Base-by-base conservation (phyloP, 495 filamentous ascomycete genomes). In the Lepidopterella palustris region DNA sequence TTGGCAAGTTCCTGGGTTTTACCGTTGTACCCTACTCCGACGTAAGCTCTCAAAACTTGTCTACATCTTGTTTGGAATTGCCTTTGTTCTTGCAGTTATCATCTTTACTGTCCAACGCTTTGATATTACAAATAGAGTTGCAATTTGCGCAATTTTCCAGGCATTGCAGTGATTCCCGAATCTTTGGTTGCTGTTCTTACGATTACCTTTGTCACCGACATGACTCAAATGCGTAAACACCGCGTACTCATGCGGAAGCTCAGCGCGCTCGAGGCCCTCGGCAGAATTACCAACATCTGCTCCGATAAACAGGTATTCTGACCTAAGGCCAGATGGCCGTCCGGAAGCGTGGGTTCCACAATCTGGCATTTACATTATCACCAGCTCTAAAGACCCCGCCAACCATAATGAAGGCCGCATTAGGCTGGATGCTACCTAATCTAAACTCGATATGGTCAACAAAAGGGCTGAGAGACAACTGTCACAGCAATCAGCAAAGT, bases 221-320 rank as follows among this genome's bases (percentile, higher is more conserved):
- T 87, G 58, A 87, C 84, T 1, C 79, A 81, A 18, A 92, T 93
- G 88, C 78, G 84, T 1, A 84, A 83, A 66, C 78, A 84, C 4
- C 87, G 89, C 58, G 89, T 92, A 8, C 84, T 92, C 47, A 83
- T 91, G 24, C 85, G 89, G n/a, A 83, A 89, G 62, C 76, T 92
- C 23, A 86, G 85, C 53, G 88, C 88, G 8, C 79, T 93, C 0
- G 89, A 93, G 70, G 89, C 89, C 1, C 82, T 93, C 13, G 89
- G 88, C 11, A 88, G 88, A 35, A 86, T 92, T 32, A 91, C 87
- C 55, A 91, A 92, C 65, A 92, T 93, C 63, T 93, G 89, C 71
- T 91, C 88, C 8, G 89, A 93, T 71, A 93, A 93, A 93, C 89
- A 2, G 89, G 89, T 3, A 93, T 89, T 0, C 74, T 93, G 20